A percentile compares a stretch with the other conserved stretches of the same genome.
phyloP scores from a whole-genome alignment of 2,329 filamentous ascomycete genomes.

The Pseudocercospora eumusae region DNA sequence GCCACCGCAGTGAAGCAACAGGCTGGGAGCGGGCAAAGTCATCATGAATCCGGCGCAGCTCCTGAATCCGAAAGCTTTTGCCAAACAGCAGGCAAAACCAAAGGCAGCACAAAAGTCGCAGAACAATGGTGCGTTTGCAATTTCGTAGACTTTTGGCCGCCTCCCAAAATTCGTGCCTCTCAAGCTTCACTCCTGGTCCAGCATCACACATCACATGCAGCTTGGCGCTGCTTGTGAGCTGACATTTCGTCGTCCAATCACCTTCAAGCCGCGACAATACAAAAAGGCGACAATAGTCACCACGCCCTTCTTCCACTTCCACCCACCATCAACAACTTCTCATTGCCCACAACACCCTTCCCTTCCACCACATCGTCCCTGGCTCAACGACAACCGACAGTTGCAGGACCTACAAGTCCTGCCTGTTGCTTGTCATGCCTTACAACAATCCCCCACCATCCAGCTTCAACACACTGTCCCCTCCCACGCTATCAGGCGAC shows the following conservation, averaged over 20 bases:
- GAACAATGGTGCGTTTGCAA: conserved; percentile 36
- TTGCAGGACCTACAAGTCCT: not conserved
- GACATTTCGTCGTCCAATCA: conserved; percentile 5
- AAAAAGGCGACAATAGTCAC: not conserved
- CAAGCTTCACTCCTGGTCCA: conserved; percentile 21
- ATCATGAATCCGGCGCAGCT: conserved; percentile 41
- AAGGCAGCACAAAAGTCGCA: conserved; percentile 27
- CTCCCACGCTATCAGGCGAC: conserved; percentile 15
- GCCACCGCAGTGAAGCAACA: not conserved
- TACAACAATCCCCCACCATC: not conserved
- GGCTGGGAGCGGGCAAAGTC: not conserved
- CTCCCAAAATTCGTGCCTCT: not conserved
- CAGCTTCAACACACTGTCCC: conserved; percentile 21
- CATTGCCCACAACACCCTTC: conserved; percentile 5
- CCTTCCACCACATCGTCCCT: not conserved
- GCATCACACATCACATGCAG: conserved; percentile 10
- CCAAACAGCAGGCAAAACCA: conserved; percentile 39
- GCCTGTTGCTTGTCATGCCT: not conserved
- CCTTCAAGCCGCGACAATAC: conserved; percentile 1
- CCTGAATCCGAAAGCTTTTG: conserved; percentile 43
- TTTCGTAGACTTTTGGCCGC: not conserved
- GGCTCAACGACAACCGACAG: not conserved
- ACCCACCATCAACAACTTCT: conserved; percentile 8
- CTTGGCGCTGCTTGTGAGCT: conserved; percentile 4
- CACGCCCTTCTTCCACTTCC: conserved; percentile 8